A percentile compares a stretch with the other conserved stretches of the same genome.
Evolutionary conservation across 306 rosid species (phyloP).

Genomic region (Quercus suber): DNA sequence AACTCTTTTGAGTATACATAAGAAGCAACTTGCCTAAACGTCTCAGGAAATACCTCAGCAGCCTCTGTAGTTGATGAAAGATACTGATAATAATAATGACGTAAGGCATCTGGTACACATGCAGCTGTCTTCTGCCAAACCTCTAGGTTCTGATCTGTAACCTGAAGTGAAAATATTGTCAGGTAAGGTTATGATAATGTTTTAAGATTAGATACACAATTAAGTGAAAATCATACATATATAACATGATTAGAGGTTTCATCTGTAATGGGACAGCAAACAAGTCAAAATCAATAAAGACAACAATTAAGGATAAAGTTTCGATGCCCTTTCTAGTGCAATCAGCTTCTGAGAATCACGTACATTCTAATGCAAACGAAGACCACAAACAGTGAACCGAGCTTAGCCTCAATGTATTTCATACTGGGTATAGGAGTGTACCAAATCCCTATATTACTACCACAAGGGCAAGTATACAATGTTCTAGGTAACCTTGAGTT

Average conservation of each 20-base stretch:
- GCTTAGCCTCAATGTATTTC: no score
- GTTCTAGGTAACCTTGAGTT: no score
- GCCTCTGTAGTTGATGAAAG: slow-evolving; percentile 93
- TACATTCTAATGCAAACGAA: no score
- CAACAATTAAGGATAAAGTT: background rate
- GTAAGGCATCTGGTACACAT: slow-evolving; percentile 90
- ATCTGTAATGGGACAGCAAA: background rate
- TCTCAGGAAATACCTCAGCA: slow-evolving; percentile 70
- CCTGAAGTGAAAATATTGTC: slow-evolving; percentile 42
- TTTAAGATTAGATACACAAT: slow-evolving; percentile 18
- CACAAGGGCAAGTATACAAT: no score
- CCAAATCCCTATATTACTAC: no score
- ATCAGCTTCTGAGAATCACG: background rate
- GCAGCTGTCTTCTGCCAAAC: slow-evolving; percentile 85
- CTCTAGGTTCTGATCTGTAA: slow-evolving; percentile 82
- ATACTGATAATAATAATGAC: slow-evolving; percentile 92
- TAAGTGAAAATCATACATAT: slow-evolving; percentile 7
- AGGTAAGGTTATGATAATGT: background rate
- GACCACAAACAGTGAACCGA: no score
- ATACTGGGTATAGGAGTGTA: no score
- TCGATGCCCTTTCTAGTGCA: background rate
- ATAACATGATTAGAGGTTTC: slow-evolving; percentile 7
- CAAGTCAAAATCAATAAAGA: background rate
- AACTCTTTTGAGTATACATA: background rate
- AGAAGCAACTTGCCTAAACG: slow-evolving; percentile 19